Percentiles rank a stretch among this genome's conserved stretches.
Evolutionary conservation across 768 basidiomycete species (phyloP).

Genomic region (Boletus coccyginus): DNA sequence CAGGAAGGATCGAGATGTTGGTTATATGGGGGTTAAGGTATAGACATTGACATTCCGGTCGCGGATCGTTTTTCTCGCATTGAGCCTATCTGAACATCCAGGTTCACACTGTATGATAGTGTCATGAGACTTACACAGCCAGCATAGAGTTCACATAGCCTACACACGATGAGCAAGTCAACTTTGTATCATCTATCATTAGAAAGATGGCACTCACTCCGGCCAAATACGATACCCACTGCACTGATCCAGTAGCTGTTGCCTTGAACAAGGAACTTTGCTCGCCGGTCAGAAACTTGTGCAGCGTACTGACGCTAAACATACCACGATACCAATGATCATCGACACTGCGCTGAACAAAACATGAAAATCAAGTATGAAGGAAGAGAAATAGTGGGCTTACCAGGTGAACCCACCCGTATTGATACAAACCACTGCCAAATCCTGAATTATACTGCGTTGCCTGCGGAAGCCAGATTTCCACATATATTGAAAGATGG

Average conservation of each 20-base stretch:
- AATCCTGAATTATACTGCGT: slow-evolving; percentile 6
- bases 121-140: slow-evolving; percentile 5
- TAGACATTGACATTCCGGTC: not conserved
- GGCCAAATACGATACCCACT: slow-evolving; percentile 1
- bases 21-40: not conserved
- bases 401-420: slow-evolving; percentile 15
- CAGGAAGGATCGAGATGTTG: not conserved
- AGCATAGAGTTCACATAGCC: slow-evolving; percentile 17
- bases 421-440: slow-evolving; percentile 11
- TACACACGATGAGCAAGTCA: not conserved
- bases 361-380: not conserved
- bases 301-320: not conserved
- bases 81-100: slow-evolving; percentile 2
- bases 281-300: not conserved
- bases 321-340: not conserved
- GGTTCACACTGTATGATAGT: not conserved
- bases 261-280: slow-evolving; percentile 7
- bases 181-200: not conserved
- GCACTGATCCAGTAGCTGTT: slow-evolving; percentile 1
- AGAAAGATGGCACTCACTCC: not conserved
- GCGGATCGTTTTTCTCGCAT: slow-evolving; percentile 8
- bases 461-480: slow-evolving; percentile 5
- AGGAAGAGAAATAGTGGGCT: not conserved
- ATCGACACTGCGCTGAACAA: not conserved
- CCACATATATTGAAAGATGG: slow-evolving; percentile 15